Base-by-base conservation (phyloP, 306 rosid genomes). In the Hippophae rhamnoides region DNA sequence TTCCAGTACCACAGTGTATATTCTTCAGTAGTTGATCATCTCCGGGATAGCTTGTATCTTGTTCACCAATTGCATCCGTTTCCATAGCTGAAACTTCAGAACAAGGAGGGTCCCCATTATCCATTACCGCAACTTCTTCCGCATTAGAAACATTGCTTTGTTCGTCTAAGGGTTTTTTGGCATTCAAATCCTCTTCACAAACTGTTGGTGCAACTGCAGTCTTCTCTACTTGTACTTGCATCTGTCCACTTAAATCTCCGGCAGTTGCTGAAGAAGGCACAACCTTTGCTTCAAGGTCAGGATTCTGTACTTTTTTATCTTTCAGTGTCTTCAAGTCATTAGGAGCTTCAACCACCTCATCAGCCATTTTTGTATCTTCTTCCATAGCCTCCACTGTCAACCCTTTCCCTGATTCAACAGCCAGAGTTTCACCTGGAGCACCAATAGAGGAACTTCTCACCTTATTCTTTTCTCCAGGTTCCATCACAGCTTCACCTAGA, bases 401-500 rank as follows among this genome's bases (percentile, higher is more conserved):
- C 52, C 52, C 69, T 9, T 69, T 77, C 38, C 38, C 38, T 31
- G 38, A 31, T 31, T 31, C 38, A 31, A 31, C 23, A 18, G 23
- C 23, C 1, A 18, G 23, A 18, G 23, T 18, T 56, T 47, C 74
- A 53, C 62, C 64, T 44, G 49, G 14, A 54, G 77, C 56, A 70
- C 65, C 65, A 78, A 31, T 74, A 3, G 64, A 62, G 2, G 57
- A 64, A 72, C 68, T 73, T 14, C 60, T 74, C 14, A 55, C 64
- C 58, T 66, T 78, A 67, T 71, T 70, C 43, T 67, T 72, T 26
- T 6, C 50, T 43, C 54, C 56, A 60, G 69, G 51, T 69, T 63
- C 65, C 58, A 10, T 12, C 45, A 55, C 42, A 23, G 62, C 48
- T 6, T 61, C 69, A 64, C 66, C 74, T 1, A 4, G 54, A 69